These are phyloP conservation scores for Clitopilus hobsonii DNA, from an alignment of 768 basidiomycete genomes.

Conservation along the genomic window DNA sequence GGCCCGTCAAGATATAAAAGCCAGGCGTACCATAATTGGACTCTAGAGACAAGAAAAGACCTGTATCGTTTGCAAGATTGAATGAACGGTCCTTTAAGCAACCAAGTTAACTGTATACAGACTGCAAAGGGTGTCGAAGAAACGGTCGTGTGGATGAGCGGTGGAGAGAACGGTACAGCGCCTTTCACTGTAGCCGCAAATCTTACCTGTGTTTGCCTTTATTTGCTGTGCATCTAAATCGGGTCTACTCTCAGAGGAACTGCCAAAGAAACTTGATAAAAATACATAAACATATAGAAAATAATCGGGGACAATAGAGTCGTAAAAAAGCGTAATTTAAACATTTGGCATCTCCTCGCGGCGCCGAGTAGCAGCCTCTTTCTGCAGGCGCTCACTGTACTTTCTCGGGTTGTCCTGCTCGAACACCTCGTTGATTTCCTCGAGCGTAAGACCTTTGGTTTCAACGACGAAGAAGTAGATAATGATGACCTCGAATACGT, in stretches of 20 bases:
- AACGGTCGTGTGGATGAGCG: conserved; percentile 34
- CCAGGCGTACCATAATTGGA: conserved; percentile 25
- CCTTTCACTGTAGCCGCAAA: background rate
- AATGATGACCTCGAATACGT: conserved; percentile 39
- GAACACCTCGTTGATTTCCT: conserved; percentile 46
- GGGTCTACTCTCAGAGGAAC: background rate
- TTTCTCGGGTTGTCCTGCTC: conserved; percentile 36
- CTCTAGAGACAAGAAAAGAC: conserved; percentile 6
- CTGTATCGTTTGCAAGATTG: conserved; percentile 1
- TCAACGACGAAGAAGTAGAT: conserved; percentile 48
- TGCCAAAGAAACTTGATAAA: conserved; percentile 1
- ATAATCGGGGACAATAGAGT: background rate
- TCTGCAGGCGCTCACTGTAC: conserved; percentile 23
- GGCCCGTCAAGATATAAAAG: conserved; percentile 5
- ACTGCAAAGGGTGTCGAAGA: conserved; percentile 14
- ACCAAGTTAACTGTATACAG: background rate
- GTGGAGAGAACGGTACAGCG: conserved; percentile 16
- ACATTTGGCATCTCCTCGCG: background rate
- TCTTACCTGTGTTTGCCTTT: conserved; percentile 1
- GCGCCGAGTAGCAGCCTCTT: conserved; percentile 2
- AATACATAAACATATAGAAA: background rate
- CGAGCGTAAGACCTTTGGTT: conserved; percentile 46
- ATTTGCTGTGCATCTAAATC: conserved; percentile 1
- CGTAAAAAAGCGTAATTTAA: background rate
- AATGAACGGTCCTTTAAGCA: background rate